A percentile compares a stretch with the other conserved stretches of the same genome.
These are phyloP conservation scores for Eimeria praecox DNA, from an alignment of 169 alveolate genomes.

Conservation along the genomic window DNA sequence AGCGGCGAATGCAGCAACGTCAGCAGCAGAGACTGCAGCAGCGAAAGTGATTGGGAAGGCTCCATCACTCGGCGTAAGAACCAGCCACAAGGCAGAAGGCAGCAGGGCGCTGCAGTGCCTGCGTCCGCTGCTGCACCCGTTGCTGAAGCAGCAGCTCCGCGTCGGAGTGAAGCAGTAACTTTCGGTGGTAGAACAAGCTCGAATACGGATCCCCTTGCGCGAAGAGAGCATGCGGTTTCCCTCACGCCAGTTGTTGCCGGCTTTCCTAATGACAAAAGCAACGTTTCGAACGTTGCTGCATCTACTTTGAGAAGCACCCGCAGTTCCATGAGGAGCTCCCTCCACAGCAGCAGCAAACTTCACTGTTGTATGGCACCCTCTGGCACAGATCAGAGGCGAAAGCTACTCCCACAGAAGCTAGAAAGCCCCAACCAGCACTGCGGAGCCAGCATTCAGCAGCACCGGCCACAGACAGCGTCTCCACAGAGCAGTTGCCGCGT, in stretches of 20 bases:
- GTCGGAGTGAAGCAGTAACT: neutral
- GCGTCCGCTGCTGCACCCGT: neutral
- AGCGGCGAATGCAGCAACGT: conserved; percentile 46
- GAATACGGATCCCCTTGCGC: neutral
- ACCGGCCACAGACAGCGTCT: neutral
- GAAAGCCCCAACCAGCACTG: conserved; percentile 26
- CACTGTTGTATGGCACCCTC: neutral
- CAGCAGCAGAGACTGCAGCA: conserved; percentile 46
- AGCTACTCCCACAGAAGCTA: neutral
- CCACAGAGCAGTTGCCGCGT: conserved; percentile 28
- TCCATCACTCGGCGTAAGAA: neutral
- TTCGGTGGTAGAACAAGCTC: neutral
- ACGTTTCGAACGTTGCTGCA: neutral
- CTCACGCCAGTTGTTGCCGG: neutral
- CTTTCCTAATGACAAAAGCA: neutral
- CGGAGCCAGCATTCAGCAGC: conserved; percentile 17
- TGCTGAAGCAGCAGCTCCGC: conserved; percentile 19
- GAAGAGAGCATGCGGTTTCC: neutral
- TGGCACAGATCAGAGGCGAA: neutral
- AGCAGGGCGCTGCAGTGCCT: neutral
- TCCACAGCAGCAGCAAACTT: neutral
- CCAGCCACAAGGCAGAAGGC: neutral
- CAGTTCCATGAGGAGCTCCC: neutral
- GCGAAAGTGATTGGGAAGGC: conserved; percentile 74
- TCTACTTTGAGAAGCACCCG: conserved; percentile 4